phyloP scores from a whole-genome alignment of 1,139 yeast species.

The Zygosaccharomyces sapae region DNA sequence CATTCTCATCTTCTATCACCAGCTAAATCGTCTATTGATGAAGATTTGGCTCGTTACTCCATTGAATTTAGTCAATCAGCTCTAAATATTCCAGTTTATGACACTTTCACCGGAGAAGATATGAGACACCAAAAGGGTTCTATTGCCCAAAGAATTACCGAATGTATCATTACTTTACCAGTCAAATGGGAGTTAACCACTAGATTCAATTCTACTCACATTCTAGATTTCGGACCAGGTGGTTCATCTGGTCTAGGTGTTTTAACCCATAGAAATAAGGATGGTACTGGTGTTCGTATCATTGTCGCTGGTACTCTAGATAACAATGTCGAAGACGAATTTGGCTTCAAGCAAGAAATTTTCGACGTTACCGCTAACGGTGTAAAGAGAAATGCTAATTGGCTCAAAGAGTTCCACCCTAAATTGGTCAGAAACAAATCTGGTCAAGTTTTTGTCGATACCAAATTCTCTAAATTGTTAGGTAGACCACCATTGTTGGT shows the following conservation, averaged over 20 bases:
- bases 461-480: constrained; percentile 85
- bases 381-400: constrained; percentile 80
- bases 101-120: constrained; percentile 82
- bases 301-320: constrained; percentile 92
- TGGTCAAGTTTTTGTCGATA: constrained; percentile 81
- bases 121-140: constrained; percentile 54
- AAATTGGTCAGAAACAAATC: constrained; percentile 66
- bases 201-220: constrained; percentile 73
- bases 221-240: constrained; percentile 97
- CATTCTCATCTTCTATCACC: constrained; percentile 80
- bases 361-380: constrained; percentile 65
- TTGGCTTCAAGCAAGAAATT: constrained; percentile 92
- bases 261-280: constrained; percentile 93
- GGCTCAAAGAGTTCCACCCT: constrained; percentile 89
- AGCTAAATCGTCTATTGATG: constrained; percentile 62
- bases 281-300: constrained; percentile 95
- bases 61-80: constrained; percentile 53
- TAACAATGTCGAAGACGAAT: constrained; percentile 61
- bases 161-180: constrained; percentile 80
- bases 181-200: constrained; percentile 96
- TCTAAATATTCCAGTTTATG: constrained; percentile 81
- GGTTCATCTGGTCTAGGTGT: constrained; percentile 96
- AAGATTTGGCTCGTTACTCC: constrained; percentile 57
- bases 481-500: constrained; percentile 97
- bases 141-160: constrained; percentile 62